phyloP scores from a whole-genome alignment of 495 filamentous ascomycete genomes.

The Aspergillus sclerotioniger region DNA sequence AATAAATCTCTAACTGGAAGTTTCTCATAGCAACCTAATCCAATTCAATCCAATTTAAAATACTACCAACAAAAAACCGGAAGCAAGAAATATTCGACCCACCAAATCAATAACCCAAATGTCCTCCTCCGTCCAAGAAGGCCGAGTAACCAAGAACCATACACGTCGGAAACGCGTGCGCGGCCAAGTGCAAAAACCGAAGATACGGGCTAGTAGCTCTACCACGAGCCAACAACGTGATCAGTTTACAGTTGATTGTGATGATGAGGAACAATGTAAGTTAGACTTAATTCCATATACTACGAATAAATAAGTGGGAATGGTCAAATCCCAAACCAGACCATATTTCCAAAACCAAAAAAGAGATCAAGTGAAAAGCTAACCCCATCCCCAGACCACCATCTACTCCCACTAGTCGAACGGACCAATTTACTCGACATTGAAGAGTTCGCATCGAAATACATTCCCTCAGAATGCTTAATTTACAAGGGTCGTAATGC shows the following conservation, averaged over 20 bases:
- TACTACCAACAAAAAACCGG: background rate
- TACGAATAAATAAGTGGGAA: too few species aligned
- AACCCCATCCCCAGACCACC: conserved; percentile 1
- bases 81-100: background rate
- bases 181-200: conserved; percentile 11
- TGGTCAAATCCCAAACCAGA: too few species aligned
- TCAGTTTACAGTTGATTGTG: background rate
- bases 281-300: background rate
- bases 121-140: conserved; percentile 25
- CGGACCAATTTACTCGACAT: conserved; percentile 40
- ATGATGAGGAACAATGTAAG: background rate
- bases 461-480: too few species aligned
- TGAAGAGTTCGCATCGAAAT: too few species aligned
- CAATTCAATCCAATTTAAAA: background rate
- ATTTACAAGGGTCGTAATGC: too few species aligned
- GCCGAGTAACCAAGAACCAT: conserved; percentile 23
- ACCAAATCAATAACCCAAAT: conserved; percentile 9
- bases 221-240: background rate
- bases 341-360: too few species aligned
- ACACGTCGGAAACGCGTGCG: background rate
- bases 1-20: too few species aligned
- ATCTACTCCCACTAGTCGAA: conserved; percentile 37
- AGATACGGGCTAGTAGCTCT: conserved; percentile 11
- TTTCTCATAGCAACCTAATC: background rate
- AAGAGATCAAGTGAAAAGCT: too few species aligned